phyloP scores from a whole-genome alignment of 441 rosid species.

The Erodium texanum region DNA sequence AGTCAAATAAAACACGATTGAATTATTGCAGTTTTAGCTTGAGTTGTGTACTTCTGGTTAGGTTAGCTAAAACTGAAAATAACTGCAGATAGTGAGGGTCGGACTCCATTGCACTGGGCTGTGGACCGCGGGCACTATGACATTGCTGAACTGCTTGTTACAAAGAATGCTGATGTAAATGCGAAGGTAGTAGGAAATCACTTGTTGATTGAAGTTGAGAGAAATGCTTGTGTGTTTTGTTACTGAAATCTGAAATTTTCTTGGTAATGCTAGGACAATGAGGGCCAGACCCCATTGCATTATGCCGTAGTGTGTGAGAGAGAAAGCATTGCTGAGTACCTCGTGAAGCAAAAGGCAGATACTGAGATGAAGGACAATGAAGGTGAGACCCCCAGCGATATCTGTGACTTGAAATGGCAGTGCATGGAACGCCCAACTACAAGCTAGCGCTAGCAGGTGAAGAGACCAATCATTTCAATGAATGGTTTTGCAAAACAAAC shows the following conservation, averaged over 20 bases:
- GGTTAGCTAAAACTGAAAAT: constrained; percentile 13
- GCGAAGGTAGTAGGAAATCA: constrained; percentile 44
- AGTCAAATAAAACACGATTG: neutral
- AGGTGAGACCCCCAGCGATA: constrained; percentile 52
- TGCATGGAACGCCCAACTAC: constrained; percentile 33
- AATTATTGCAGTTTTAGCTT: neutral
- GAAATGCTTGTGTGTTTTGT: neutral
- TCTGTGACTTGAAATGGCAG: constrained; percentile 64
- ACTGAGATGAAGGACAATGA: constrained; percentile 52
- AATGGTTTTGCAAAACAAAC: constrained; percentile 9
- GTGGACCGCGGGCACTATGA: constrained; percentile 81
- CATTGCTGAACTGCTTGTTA: constrained; percentile 46
- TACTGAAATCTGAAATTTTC: constrained; percentile 11
- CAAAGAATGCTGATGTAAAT: constrained; percentile 61
- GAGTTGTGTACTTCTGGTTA: constrained; percentile 7
- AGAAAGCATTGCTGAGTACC: constrained; percentile 62
- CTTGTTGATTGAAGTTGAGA: neutral
- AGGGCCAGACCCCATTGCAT: constrained; percentile 89
- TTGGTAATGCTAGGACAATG: constrained; percentile 60
- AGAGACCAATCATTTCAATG: neutral
- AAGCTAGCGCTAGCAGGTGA: constrained; percentile 13
- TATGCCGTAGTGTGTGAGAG: constrained; percentile 88
- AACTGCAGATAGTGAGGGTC: constrained; percentile 80
- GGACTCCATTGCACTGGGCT: constrained; percentile 95
- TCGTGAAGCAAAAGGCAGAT: constrained; percentile 71